Conservation (phyloP, 495 filamentous ascomycete species). For the Poronia punctata region DNA sequence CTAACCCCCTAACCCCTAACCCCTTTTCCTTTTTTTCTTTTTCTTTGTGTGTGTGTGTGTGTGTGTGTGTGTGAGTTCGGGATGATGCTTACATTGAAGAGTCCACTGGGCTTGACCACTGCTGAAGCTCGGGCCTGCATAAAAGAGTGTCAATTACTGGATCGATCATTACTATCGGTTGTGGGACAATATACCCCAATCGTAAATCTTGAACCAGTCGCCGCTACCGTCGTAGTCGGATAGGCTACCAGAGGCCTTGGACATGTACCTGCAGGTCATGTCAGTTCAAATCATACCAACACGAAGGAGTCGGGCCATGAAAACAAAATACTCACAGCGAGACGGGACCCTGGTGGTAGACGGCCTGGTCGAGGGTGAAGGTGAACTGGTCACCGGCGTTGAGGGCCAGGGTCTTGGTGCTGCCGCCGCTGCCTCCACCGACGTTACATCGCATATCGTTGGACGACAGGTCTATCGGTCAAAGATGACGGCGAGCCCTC, state of each 20-base stretch:
- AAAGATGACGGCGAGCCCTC: no score
- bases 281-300: no score
- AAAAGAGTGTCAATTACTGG: not conserved
- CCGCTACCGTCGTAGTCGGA: constrained; percentile 43
- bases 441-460: constrained; percentile 54
- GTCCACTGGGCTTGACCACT: constrained; percentile 32
- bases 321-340: constrained; percentile 43
- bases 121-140: constrained; percentile 26
- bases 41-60: no score
- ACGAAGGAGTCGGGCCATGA: no score
- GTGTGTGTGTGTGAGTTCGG: no score
- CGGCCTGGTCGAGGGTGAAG: constrained; percentile 43
- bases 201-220: constrained; percentile 49
- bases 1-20: no score
- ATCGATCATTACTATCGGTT: not conserved
- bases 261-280: constrained; percentile 41
- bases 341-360: constrained; percentile 56
- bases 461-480: constrained; percentile 33
- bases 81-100: constrained; percentile 35
- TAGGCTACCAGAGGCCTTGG: constrained; percentile 39
- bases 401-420: constrained; percentile 39
- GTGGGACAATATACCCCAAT: constrained; percentile 26
- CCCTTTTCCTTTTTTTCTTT: not conserved
- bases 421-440: constrained; percentile 39
- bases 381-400: constrained; percentile 47